Conservation (phyloP, 129 eudicot species). For the Deinandra increscens region DNA sequence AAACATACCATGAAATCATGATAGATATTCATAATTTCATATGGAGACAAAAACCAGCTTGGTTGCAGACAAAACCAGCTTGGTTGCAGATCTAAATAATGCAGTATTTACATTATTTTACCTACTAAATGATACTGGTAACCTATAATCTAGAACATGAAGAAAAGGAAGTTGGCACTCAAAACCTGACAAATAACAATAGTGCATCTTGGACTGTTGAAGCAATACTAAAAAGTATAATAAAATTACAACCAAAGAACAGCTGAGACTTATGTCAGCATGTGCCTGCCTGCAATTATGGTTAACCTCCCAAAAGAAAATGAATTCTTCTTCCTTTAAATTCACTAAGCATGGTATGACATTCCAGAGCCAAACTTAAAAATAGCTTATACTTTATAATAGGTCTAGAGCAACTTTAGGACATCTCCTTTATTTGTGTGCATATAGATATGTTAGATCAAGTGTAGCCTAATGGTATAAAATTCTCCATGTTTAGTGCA, state of each 20-base stretch:
- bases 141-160: background rate
- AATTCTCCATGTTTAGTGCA: no score
- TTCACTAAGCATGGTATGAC: no score
- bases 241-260: no score
- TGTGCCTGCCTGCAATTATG: background rate
- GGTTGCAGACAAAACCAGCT: background rate
- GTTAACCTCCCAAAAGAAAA: slow-evolving; percentile 16
- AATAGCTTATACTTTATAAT: no score
- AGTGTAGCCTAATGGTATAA: no score
- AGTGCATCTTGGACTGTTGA: background rate
- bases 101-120: background rate
- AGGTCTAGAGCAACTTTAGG: no score
- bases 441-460: no score
- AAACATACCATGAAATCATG: no score
- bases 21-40: no score
- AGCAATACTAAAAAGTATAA: background rate
- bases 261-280: background rate
- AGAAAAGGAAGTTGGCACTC: background rate
- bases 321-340: background rate
- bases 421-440: no score
- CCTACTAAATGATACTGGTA: background rate
- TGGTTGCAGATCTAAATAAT: background rate
- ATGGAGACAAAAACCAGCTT: background rate
- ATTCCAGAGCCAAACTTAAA: no score
- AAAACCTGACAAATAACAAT: background rate